Conservation (phyloP, 495 filamentous ascomycete species). For the Ramalina intermedia region DNA sequence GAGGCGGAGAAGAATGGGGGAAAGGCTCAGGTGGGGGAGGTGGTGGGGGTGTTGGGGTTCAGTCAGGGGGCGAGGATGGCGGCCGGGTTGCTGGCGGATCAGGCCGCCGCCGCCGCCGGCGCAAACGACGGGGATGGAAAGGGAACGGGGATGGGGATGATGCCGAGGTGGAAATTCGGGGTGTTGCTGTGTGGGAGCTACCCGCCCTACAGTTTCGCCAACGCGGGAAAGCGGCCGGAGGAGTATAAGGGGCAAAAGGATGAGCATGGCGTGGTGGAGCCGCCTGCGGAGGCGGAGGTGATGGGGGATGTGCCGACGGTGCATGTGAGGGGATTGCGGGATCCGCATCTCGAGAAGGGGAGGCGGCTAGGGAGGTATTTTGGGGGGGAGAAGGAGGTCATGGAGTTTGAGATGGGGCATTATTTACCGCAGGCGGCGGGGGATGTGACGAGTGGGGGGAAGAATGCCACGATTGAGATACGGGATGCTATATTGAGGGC, state of each 20-base stretch:
- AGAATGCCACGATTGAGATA: conserved; percentile 9
- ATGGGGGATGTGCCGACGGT: conserved; percentile 15
- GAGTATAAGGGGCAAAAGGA: conserved; percentile 2
- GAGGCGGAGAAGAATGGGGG: not conserved
- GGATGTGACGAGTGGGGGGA: conserved; percentile 14
- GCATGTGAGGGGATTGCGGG: conserved; percentile 19
- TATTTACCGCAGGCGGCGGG: conserved; percentile 15
- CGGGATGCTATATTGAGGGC: conserved; percentile 17
- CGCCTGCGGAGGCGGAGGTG: conserved; percentile 8
- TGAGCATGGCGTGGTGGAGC: conserved; percentile 6
- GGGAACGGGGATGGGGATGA: not conserved
- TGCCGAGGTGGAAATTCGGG: conserved; percentile 12
- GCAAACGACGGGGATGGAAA: not conserved
- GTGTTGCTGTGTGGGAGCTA: conserved; percentile 12
- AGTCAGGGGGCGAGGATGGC: conserved; percentile 17
- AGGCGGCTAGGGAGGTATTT: conserved; percentile 15
- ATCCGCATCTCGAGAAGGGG: conserved; percentile 18
- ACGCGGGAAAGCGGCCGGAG: not conserved
- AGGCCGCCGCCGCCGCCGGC: not conserved
- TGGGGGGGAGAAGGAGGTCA: conserved; percentile 7
- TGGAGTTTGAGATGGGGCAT: conserved; percentile 20
- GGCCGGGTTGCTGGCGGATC: conserved; percentile 17
- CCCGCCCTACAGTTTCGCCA: conserved; percentile 7
- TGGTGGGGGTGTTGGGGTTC: conserved; percentile 22
- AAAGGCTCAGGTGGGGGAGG: conserved; percentile 1